Evolutionary conservation across 345 rosid species (phyloP).

Genomic region (Durio zibethinus): DNA sequence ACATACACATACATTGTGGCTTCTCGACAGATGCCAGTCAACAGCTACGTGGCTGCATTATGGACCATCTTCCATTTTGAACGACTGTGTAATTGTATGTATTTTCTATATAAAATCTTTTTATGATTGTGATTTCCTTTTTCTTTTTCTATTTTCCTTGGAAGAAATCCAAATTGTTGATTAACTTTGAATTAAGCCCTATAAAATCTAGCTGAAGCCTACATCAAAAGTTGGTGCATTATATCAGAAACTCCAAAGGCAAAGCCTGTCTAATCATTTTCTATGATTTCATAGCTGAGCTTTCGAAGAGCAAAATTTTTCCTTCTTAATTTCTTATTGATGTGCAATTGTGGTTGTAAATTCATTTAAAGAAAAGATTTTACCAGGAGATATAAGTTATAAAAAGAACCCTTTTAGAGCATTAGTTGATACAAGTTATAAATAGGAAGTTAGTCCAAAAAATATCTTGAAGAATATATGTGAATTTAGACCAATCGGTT

Average conservation of each 20-base stretch:
- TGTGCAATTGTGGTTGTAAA: too few relatives aligned
- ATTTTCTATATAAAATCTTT: not conserved
- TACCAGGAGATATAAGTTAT: not conserved
- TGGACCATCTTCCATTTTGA: not conserved
- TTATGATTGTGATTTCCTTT: not conserved
- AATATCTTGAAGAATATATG: not conserved
- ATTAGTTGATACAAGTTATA: not conserved
- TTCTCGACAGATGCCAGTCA: conserved; percentile 5
- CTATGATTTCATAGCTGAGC: not conserved
- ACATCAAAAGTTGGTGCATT: not conserved
- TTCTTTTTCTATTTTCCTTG: not conserved
- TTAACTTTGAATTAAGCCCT: not conserved
- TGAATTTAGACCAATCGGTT: not conserved
- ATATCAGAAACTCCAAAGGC: not conserved
- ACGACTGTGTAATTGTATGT: not conserved
- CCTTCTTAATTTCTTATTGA: not conserved
- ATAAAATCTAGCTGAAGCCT: not conserved
- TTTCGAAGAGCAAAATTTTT: not conserved
- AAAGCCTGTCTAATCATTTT: not conserved
- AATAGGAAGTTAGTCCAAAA: not conserved
- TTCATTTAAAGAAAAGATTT: not conserved
- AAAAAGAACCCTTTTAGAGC: not conserved
- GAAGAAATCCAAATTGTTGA: not conserved
- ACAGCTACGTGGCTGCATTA: conserved; percentile 21
- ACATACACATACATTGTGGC: not conserved